These are phyloP conservation scores for Beauveria brongniartii DNA, from an alignment of 2,329 filamentous ascomycete species.

Conservation along the genomic window DNA sequence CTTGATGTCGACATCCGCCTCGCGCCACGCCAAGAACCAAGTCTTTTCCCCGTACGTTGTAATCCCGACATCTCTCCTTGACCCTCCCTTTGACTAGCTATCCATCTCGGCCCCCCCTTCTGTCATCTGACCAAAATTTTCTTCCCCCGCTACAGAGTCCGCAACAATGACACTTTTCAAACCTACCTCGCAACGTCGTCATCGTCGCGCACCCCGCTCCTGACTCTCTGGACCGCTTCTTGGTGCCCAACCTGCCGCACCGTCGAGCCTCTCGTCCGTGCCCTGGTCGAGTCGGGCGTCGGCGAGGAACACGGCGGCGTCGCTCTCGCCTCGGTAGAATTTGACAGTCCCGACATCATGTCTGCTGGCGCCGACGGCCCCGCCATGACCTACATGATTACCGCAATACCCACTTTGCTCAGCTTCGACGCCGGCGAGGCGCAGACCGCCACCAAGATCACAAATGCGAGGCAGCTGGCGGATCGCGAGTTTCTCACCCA, in stretches of 20 bases:
- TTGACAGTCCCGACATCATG: constrained; percentile 51
- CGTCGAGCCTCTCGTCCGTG: constrained; percentile 40
- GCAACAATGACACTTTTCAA: constrained; percentile 44
- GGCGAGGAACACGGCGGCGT: constrained; percentile 50
- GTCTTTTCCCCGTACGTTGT: constrained; percentile 27
- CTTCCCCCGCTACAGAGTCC: constrained; percentile 35
- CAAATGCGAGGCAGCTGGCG: constrained; percentile 39
- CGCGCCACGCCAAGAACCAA: constrained; percentile 19
- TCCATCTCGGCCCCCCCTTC: background rate
- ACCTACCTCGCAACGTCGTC: constrained; percentile 48
- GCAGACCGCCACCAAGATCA: constrained; percentile 38
- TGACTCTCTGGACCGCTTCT: constrained; percentile 53
- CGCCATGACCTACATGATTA: constrained; percentile 50
- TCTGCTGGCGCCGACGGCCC: constrained; percentile 26
- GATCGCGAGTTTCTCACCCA: constrained; percentile 43
- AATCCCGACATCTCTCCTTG: background rate
- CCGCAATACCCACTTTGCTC: constrained; percentile 47
- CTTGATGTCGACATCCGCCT: constrained; percentile 17
- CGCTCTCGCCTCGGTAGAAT: constrained; percentile 45
- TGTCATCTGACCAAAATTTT: background rate
- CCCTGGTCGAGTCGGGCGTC: constrained; percentile 41
- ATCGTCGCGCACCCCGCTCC: constrained; percentile 44
- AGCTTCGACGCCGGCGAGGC: constrained; percentile 49
- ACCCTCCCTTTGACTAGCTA: background rate
- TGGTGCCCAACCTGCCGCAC: constrained; percentile 48